These are phyloP conservation scores for Pythium biforme DNA, from an alignment of 352 stramenopile genomes.

Conservation along the genomic window DNA sequence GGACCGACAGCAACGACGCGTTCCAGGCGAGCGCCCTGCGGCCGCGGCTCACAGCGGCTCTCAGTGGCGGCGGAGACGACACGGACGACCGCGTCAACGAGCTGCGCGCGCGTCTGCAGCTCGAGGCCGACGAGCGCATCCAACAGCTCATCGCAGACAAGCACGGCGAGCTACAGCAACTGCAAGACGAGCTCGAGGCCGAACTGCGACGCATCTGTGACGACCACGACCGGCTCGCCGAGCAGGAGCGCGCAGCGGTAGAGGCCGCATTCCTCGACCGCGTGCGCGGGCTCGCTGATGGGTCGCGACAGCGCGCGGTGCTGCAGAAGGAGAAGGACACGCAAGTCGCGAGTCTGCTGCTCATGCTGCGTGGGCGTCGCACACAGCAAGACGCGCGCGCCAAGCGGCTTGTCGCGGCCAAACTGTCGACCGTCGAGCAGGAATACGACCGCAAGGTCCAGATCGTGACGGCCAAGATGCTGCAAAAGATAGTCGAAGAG, in stretches of 20 bases:
- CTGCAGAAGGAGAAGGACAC: slow-evolving; percentile 30
- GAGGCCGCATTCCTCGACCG: slow-evolving; percentile 16
- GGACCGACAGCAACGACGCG: neutral
- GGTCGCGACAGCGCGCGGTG: slow-evolving; percentile 1
- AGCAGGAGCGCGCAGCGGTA: slow-evolving; percentile 40
- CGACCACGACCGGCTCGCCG: slow-evolving; percentile 29
- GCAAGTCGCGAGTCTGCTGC: slow-evolving; percentile 41
- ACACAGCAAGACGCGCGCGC: slow-evolving; percentile 24
- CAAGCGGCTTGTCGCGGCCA: slow-evolving; percentile 18
- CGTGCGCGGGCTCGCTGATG: slow-evolving; percentile 28
- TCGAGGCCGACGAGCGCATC: slow-evolving; percentile 52
- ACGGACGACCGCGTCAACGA: slow-evolving; percentile 42
- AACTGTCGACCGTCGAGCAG: slow-evolving; percentile 40
- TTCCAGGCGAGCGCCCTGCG: no score
- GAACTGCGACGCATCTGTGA: slow-evolving; percentile 30
- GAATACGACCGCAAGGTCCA: slow-evolving; percentile 50
- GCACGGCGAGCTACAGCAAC: slow-evolving; percentile 26
- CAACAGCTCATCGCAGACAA: slow-evolving; percentile 43
- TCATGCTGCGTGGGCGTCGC: slow-evolving; percentile 45
- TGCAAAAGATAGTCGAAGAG: slow-evolving; percentile 49
- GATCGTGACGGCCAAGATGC: slow-evolving; percentile 47
- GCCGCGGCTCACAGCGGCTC: neutral
- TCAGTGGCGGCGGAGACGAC: slow-evolving; percentile 1
- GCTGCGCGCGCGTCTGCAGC: slow-evolving; percentile 42
- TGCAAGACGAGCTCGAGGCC: slow-evolving; percentile 29